Conservation (phyloP, 306 rosid genomes). For the Quercus aquifolioides region DNA sequence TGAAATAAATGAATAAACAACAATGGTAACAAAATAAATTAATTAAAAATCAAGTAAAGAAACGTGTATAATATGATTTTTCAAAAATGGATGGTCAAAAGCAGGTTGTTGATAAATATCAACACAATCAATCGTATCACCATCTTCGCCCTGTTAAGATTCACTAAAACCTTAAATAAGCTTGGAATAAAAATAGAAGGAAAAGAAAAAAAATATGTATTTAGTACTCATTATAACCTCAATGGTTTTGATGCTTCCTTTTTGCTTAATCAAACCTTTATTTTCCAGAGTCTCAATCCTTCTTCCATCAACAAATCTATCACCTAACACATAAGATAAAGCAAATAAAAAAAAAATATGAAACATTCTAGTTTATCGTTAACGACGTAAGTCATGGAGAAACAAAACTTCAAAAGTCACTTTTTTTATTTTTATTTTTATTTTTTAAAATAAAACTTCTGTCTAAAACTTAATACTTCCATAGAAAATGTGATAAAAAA, state of each 20-base stretch:
- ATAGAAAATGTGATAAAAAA: too few relatives aligned
- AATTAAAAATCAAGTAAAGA: neutral
- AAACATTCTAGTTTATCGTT: neutral
- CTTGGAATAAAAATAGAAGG: too few relatives aligned
- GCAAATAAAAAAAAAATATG: neutral
- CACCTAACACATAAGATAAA: neutral
- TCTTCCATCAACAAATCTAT: neutral
- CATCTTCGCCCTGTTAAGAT: conserved; percentile 11
- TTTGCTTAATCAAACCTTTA: neutral
- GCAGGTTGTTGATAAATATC: conserved; percentile 27
- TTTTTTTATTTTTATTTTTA: neutral
- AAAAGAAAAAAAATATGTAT: neutral
- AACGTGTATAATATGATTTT: conserved; percentile 23
- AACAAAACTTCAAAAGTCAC: neutral
- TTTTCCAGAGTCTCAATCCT: neutral
- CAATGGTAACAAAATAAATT: neutral
- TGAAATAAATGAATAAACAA: too few relatives aligned
- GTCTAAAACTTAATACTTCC: neutral
- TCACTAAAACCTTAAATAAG: neutral
- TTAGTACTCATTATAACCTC: neutral
- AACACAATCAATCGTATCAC: conserved; percentile 20
- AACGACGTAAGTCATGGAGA: neutral
- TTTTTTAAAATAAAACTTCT: neutral
- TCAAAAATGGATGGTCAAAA: conserved; percentile 26
- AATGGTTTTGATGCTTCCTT: neutral